Evolutionary conservation across 768 basidiomycete species (phyloP).

Genomic region (Tricholoma saponaceum): DNA sequence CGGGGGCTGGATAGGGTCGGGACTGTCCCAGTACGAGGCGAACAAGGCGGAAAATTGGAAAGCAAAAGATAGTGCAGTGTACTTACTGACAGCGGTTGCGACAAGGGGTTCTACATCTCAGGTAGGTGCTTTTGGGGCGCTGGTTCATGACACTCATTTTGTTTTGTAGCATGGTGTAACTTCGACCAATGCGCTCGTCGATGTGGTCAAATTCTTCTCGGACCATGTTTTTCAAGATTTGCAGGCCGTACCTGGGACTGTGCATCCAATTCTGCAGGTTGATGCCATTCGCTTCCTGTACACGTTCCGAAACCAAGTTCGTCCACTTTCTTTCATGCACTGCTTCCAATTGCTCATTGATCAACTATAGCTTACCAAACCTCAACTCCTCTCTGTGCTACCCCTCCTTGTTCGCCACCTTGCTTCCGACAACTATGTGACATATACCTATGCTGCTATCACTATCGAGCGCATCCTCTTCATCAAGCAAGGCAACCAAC

Average conservation of each 20-base stretch:
- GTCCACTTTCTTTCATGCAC: background rate
- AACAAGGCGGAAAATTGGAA: slow-evolving; percentile 73
- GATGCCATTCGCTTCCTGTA: slow-evolving; percentile 94
- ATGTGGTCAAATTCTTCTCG: slow-evolving; percentile 94
- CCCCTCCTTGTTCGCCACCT: slow-evolving; percentile 85
- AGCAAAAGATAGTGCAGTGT: slow-evolving; percentile 91
- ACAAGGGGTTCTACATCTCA: slow-evolving; percentile 83
- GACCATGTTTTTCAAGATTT: slow-evolving; percentile 88
- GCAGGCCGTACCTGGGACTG: slow-evolving; percentile 57
- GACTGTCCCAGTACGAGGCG: slow-evolving; percentile 63
- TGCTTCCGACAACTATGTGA: slow-evolving; percentile 80
- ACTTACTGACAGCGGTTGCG: slow-evolving; percentile 90
- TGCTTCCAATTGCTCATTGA: slow-evolving; percentile 1
- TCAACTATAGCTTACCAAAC: slow-evolving; percentile 72
- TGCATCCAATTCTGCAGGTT: slow-evolving; percentile 90
- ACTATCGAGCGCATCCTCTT: slow-evolving; percentile 95
- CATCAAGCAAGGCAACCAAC: slow-evolving; percentile 74
- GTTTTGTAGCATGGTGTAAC: slow-evolving; percentile 82
- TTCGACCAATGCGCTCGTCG: slow-evolving; percentile 85
- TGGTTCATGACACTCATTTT: slow-evolving; percentile 3
- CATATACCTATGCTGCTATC: slow-evolving; percentile 94
- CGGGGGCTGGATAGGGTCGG: slow-evolving; percentile 75
- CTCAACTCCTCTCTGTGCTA: slow-evolving; percentile 87
- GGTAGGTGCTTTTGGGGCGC: slow-evolving; percentile 36
- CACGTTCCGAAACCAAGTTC: slow-evolving; percentile 90